Evolutionary conservation across 257 asterid species (phyloP).

Genomic region (Nicotiana tabacum): DNA sequence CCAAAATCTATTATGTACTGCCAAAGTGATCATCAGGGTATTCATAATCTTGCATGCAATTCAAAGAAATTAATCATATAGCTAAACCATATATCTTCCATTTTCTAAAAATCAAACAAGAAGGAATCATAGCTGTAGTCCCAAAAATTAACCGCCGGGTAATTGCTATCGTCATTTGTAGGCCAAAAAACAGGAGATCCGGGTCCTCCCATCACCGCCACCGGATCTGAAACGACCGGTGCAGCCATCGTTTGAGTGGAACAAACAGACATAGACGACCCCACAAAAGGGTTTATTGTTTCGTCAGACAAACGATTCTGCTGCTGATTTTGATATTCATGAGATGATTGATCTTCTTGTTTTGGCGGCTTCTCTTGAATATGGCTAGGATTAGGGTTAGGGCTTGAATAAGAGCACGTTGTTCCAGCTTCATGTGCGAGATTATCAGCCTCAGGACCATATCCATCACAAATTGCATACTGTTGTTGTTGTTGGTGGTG

Average conservation of each 20-base stretch:
- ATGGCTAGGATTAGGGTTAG: constrained; percentile 18
- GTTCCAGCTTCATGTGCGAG: background rate
- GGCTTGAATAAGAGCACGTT: constrained; percentile 34
- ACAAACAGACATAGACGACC: constrained; percentile 26
- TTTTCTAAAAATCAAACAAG: constrained; percentile 57
- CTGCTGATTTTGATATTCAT: constrained; percentile 12
- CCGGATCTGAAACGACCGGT: constrained; percentile 27
- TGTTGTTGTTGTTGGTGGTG: constrained; percentile 13
- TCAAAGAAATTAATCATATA: background rate
- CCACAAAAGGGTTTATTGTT: constrained; percentile 39
- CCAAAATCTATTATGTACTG: too few relatives aligned
- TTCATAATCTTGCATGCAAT: background rate
- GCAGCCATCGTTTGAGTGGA: constrained; percentile 22
- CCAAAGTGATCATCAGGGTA: too few relatives aligned
- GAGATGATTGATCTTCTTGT: background rate
- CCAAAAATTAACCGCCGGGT: constrained; percentile 47
- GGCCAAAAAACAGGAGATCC: constrained; percentile 53
- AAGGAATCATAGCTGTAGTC: constrained; percentile 56
- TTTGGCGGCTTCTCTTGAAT: background rate
- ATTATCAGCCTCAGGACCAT: background rate
- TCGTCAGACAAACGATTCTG: constrained; percentile 24
- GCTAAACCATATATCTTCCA: too few relatives aligned
- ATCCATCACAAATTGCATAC: constrained; percentile 5
- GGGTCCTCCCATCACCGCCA: constrained; percentile 26
- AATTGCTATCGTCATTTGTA: constrained; percentile 45